phyloP scores from a whole-genome alignment of 2,329 filamentous ascomycete species.

The Endothia cerciana region DNA sequence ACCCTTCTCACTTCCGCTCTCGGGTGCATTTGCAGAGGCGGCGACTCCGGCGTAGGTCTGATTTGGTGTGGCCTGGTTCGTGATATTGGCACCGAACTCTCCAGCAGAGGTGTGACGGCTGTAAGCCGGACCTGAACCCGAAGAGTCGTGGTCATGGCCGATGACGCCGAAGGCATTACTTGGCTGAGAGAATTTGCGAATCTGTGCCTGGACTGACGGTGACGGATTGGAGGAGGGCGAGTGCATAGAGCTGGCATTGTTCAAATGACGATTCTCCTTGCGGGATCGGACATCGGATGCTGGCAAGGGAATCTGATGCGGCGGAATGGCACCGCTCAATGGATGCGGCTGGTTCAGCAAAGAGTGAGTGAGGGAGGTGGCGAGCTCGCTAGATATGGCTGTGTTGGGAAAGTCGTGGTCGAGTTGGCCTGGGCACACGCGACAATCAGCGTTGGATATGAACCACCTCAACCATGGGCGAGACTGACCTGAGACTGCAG shows the following conservation, averaged over 20 bases:
- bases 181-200: conserved; percentile 46
- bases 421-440: conserved; percentile 10
- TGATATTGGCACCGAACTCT: conserved; percentile 39
- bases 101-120: conserved; percentile 36
- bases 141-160: conserved; percentile 32
- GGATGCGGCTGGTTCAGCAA: conserved; percentile 53
- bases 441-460: not conserved
- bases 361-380: conserved; percentile 50
- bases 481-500: conserved; percentile 17
- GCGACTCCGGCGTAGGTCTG: conserved; percentile 31
- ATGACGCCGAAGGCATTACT: conserved; percentile 27
- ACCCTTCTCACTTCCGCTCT: conserved; percentile 40
- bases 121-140: conserved; percentile 38
- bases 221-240: conserved; percentile 26
- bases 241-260: conserved; percentile 29
- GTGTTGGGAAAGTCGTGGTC: conserved; percentile 32
- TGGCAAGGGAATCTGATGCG: conserved; percentile 37
- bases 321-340: conserved; percentile 37
- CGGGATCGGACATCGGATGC: conserved; percentile 47
- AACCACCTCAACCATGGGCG: not conserved
- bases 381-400: conserved; percentile 43
- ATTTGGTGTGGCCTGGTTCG: conserved; percentile 35
- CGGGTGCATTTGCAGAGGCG: conserved; percentile 24
- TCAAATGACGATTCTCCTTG: conserved; percentile 46
- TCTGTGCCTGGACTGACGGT: conserved; percentile 34